Conservation (phyloP, 306 rosid species). For the Vigna mungo region DNA sequence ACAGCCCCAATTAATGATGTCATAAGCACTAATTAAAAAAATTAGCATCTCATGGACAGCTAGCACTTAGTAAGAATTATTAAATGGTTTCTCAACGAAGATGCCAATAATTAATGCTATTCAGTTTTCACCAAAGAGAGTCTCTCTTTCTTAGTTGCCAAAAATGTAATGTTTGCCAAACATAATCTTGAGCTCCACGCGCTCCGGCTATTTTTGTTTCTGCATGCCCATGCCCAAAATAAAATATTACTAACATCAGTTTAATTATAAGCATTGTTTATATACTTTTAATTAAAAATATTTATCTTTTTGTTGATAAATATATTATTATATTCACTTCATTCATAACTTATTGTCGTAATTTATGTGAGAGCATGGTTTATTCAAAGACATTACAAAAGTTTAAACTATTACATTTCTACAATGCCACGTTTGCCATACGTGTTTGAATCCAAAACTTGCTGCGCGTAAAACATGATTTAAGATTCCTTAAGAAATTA, state of each 20-base stretch:
- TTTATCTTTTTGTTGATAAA: too few species aligned
- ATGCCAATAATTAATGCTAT: slow-evolving; percentile 35
- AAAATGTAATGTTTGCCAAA: slow-evolving; percentile 12
- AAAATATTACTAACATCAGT: too few species aligned
- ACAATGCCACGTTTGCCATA: slow-evolving; percentile 34
- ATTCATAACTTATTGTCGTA: too few species aligned
- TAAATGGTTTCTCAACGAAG: slow-evolving; percentile 34
- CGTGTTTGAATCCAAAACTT: slow-evolving; percentile 27
- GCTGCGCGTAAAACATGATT: slow-evolving; percentile 15
- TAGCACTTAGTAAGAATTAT: slow-evolving; percentile 11
- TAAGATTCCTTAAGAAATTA: slow-evolving; percentile 30
- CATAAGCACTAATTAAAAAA: neutral
- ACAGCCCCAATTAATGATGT: slow-evolving; percentile 40
- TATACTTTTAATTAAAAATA: too few species aligned
- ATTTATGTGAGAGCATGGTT: too few species aligned
- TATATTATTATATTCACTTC: too few species aligned
- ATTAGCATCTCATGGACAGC: slow-evolving; percentile 32
- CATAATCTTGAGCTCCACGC: neutral
- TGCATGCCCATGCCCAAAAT: neutral
- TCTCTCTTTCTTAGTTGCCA: slow-evolving; percentile 4
- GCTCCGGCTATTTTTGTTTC: neutral
- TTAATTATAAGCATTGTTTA: too few species aligned
- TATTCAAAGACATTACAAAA: neutral
- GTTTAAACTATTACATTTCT: neutral
- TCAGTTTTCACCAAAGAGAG: neutral